Percentiles rank a stretch among this genome's conserved stretches.
Evolutionary conservation across 331 rosid genomes (phyloP).

Genomic region (Stylosanthes scabra): DNA sequence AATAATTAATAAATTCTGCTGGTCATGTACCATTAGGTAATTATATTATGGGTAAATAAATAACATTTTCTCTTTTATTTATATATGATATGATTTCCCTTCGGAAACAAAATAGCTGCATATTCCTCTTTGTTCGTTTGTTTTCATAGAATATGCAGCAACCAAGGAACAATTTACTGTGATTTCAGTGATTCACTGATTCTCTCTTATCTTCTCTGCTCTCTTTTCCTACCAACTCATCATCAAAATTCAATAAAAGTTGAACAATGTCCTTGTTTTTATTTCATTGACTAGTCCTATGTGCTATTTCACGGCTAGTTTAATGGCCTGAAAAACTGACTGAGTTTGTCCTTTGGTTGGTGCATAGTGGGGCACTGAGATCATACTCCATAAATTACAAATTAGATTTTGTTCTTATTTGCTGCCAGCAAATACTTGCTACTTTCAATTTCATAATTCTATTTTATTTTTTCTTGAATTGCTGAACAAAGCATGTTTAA

Average conservation of each 20-base stretch:
- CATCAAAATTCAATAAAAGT: constrained; percentile 38
- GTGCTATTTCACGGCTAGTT: constrained; percentile 33
- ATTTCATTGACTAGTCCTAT: constrained; percentile 42
- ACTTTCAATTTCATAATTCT: constrained; percentile 24
- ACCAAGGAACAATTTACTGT: constrained; percentile 40
- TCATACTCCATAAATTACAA: constrained; percentile 1
- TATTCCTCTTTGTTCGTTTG: constrained; percentile 54
- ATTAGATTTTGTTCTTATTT: constrained; percentile 12
- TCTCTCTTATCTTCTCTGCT: constrained; percentile 46
- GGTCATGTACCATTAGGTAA: no score
- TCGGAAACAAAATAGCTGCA: constrained; percentile 21
- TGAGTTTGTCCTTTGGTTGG: constrained; percentile 29
- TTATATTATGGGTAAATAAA: no score
- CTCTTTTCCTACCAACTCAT: constrained; percentile 12
- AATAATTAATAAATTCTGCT: no score
- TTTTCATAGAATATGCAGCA: constrained; percentile 43
- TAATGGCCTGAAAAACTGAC: constrained; percentile 35
- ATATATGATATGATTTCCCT: neutral
- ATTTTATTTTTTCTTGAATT: constrained; percentile 16
- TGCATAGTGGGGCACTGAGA: constrained; percentile 31
- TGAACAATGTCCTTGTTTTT: constrained; percentile 9
- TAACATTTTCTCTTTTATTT: no score
- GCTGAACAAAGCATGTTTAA: constrained; percentile 29
- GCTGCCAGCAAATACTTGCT: constrained; percentile 23
- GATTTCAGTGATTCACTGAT: constrained; percentile 42